Base-by-base conservation (phyloP, 352 stramenopile species). In the Poterioochromonas sp. region DNA sequence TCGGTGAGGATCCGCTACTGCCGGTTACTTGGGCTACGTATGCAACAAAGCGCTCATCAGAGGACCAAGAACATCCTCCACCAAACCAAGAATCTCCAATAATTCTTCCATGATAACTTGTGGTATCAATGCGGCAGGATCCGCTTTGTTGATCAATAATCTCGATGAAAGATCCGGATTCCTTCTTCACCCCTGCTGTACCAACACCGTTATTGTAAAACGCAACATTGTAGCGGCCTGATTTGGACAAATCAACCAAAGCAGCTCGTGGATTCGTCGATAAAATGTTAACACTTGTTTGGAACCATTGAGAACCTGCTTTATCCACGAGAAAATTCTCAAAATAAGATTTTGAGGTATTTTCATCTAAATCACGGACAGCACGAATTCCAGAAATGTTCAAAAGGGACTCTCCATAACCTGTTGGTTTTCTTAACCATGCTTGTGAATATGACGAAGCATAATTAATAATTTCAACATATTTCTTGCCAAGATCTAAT, bases 41-140 rank as follows among this genome's bases (percentile, higher is more conserved):
- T 40, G 83, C 87, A 64, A 93, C 83, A 0, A 71, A 83, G 22
- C 83, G 85, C 77, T 93, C 89, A 64, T 92, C 88, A 53, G 89
- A 78, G 12, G 86, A 90, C 88, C 88, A 93, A 12, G 83, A 82
- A 35, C 91, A 80, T 11, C 85, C 86, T n/a, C n/a, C n/a, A n/a
- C 89, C 89, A 35, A 81, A 70, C 41, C 53, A 53, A 32, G 15
- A 11, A 74, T 76, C 40, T n/a, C 44, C 49, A 29, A 78, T 35
- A 41, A 78, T 76, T 73, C 11, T 39, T 26, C 47, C 73, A 39
- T 78, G 73, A 20, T 35, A 35, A 5, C 11, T 11, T 5, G 58
- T 39, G 26, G 34, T 18, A 68, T 68, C 58, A 15, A 68, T 39
- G 5, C 26, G 5, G 58, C 5, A 18, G 58, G 26, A n/a, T 15